These are phyloP conservation scores for Phaseolus lunatus DNA, from an alignment of 306 rosid species.

Conservation along the genomic window DNA sequence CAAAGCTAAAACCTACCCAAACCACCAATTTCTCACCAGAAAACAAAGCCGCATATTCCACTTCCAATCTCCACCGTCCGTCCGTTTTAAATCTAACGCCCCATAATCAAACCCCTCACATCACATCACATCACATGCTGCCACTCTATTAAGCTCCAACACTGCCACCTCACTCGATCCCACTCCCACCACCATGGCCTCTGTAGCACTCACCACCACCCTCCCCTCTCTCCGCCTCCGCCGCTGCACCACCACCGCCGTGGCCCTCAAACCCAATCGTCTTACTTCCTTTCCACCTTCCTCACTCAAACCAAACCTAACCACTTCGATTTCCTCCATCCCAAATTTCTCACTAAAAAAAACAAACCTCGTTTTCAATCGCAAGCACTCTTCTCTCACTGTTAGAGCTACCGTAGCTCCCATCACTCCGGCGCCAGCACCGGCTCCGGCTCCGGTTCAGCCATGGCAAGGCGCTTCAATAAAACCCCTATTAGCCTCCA, in stretches of 20 bases:
- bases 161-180: slow-evolving; percentile 41
- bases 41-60: slow-evolving; percentile 52
- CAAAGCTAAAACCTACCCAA: slow-evolving; percentile 36
- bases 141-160: slow-evolving; percentile 22
- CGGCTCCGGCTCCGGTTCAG: slow-evolving; percentile 57
- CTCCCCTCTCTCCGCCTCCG: slow-evolving; percentile 73
- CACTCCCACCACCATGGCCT: slow-evolving; percentile 63
- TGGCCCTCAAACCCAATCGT: slow-evolving; percentile 25
- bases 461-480: slow-evolving; percentile 94
- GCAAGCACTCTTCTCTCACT: slow-evolving; percentile 10
- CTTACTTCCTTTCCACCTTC: slow-evolving; percentile 45
- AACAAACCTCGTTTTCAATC: slow-evolving; percentile 17
- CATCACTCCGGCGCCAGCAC: slow-evolving; percentile 46
- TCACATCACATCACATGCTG: slow-evolving; percentile 19
- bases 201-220: slow-evolving; percentile 65
- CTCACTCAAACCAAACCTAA: not conserved
- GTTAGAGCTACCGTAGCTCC: slow-evolving; percentile 54
- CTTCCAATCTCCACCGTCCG: slow-evolving; percentile 51
- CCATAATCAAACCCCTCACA: slow-evolving; percentile 12
- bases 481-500: slow-evolving; percentile 78
- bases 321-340: slow-evolving; percentile 25
- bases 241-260: not conserved
- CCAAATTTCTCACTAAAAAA: not conserved
- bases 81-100: slow-evolving; percentile 53
- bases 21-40: slow-evolving; percentile 47